Evolutionary conservation across 192 early-diverging fungal genomes (phyloP).

Genomic region (Coemansia sp.): DNA sequence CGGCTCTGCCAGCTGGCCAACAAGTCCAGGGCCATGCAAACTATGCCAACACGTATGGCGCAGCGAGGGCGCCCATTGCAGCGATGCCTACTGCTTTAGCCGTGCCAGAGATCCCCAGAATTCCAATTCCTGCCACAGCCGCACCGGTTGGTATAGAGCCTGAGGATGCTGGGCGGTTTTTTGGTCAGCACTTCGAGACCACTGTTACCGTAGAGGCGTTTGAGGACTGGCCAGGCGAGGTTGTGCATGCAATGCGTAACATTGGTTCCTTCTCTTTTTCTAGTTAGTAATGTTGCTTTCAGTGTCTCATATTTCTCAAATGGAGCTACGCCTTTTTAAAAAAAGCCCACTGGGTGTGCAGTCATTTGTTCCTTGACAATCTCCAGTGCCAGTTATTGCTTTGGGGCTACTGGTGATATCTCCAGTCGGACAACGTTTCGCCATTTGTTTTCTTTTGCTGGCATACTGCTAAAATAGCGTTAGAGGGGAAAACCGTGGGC

Average conservation of each 20-base stretch:
- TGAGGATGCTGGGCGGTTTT: not conserved
- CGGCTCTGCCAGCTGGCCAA: not conserved
- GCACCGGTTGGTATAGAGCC: not conserved
- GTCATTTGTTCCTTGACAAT: not conserved
- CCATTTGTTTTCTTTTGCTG: not conserved
- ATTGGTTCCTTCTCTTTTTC: constrained; percentile 25
- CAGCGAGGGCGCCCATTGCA: not conserved
- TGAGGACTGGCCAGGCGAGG: not conserved
- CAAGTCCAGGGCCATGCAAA: not conserved
- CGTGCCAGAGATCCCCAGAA: not conserved
- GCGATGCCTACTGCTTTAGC: not conserved
- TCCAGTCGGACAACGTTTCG: not conserved
- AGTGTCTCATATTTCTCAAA: not conserved
- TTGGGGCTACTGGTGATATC: not conserved
- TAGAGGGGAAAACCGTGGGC: not conserved
- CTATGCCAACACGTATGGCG: not conserved
- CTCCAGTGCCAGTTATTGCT: not conserved
- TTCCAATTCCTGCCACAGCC: not conserved
- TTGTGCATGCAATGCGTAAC: constrained; percentile 24
- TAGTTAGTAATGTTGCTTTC: not conserved
- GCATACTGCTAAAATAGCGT: not conserved
- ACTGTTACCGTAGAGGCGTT: not conserved
- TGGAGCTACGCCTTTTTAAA: not conserved
- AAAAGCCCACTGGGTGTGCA: not conserved
- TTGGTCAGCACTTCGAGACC: not conserved